Evolutionary conservation across 2,329 filamentous ascomycete genomes (phyloP), one percentile per base, ranked within the genome.

Genomic region (Aurifilum marmelostoma): DNA sequence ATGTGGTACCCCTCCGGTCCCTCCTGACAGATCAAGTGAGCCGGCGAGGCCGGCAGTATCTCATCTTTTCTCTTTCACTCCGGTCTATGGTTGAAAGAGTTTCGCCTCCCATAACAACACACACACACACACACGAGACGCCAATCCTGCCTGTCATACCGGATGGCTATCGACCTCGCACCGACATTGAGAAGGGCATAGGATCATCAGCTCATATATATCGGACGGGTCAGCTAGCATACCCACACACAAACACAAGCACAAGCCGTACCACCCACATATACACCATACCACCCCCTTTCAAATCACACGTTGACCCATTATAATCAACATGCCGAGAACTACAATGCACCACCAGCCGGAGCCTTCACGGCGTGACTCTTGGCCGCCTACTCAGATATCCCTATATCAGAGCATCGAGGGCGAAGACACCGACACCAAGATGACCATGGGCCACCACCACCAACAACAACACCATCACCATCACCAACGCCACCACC

Each of bases 381-480:
- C 84, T 21, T 88, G 84, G 84, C 82, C 85, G 24, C 83, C 85
- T 2, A 84, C 83, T n/a, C 83, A 83, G 72, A 77, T 85, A 71
- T 81, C 80, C 59, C 79, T 86, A 34, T 79, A 79, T 60, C 82
- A 81, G 18, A 79, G 80, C 64, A 73, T 80, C 32, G 80, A 82
- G 59, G 80, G 80, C 67, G 79, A 80, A 71, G 78, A 82, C 54
- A 37, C 5, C 3, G 61, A 32, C 61, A 81, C 81, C 29, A 80
- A 82, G 27, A 80, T 84, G 65, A 82, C 85, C 52, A 80, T 84
- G 32, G 77, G 32, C 56, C 1, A 34, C n/a, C 27, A 27, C 34
- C 14, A 11, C 24, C 8, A 58, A 8, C 27, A 27, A n/a, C n/a
- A n/a, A n/a, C n/a, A n/a, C n/a, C n/a, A n/a, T n/a, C 1, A 34